Base-by-base conservation (phyloP, 352 stramenopile species). In the Phytopythium kandeliae region DNA sequence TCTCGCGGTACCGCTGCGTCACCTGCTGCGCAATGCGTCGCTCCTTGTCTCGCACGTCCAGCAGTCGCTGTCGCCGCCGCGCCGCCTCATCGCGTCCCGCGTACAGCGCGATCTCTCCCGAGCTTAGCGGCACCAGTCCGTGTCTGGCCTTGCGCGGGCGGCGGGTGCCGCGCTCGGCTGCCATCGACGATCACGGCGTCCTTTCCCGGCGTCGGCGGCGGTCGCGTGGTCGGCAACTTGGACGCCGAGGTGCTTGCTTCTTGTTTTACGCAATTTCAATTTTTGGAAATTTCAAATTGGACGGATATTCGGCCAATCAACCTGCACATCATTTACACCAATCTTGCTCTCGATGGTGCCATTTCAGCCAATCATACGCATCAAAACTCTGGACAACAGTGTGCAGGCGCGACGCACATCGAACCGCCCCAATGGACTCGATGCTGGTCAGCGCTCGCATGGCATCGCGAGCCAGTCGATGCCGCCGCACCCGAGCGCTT, bases 1-100 rank as follows among this genome's bases (percentile, higher is more conserved):
- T 89, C 12, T 81, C 64, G 36, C 76, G 77, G 55, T 91, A 91
- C 6, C 78, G 73, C 54, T 73, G 63, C 30, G 80, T 91, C 57
- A 91, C 74, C 30, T 85, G 60, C 58, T 86, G 77, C 40, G 80
- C 71, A 1, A 84, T 51, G 35, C 65, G 71, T 24, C 73, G 74
- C 55, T 91, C 80, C 21, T 80, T 62, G 22, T 75, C 66, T 22
- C 80, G 78, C 43, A 89, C 70, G 19, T 71, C 67, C 40, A 86
- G 57, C 24, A 91, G 62, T 8, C 74, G 73, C 53, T 62, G 63
- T 16, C 69, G 65, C 4, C 80, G 75, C 55, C 63, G 65, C 28
- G 65, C 62, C 16, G 65, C 57, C 50, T 91, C 78, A 33, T 91
- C 78, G 35, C 84, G 64, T 10, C 64, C 65, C 25, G 60, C 63